Evolutionary conservation across 1,139 yeast genomes (phyloP).

Genomic region (Blastobotrys persicus): DNA sequence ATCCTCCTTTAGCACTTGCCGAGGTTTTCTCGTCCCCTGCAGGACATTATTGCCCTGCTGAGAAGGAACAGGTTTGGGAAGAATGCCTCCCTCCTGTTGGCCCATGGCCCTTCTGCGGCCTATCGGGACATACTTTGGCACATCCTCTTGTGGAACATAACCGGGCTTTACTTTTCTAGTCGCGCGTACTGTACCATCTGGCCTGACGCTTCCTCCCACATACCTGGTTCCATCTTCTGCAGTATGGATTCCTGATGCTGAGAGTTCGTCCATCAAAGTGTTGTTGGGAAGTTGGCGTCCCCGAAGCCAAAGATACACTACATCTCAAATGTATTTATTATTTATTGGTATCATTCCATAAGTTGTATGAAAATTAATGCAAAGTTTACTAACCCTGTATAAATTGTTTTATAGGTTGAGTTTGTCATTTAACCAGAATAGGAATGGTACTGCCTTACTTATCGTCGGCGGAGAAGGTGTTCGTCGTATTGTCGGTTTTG

Average conservation of each 20-base stretch:
- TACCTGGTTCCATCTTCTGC: slow-evolving; percentile 28
- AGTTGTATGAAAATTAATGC: too few relatives aligned
- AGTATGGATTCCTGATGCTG: slow-evolving; percentile 14
- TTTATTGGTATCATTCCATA: too few relatives aligned
- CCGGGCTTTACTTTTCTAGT: slow-evolving; percentile 41
- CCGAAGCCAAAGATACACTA: too few relatives aligned
- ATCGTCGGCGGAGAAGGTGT: background rate
- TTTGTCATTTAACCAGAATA: too few relatives aligned
- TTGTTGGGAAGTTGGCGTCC: too few relatives aligned
- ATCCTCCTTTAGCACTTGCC: background rate
- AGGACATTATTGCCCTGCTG: too few relatives aligned
- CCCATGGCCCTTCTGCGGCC: slow-evolving; percentile 7
- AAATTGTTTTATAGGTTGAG: too few relatives aligned
- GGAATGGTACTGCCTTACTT: too few relatives aligned
- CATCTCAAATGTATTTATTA: too few relatives aligned
- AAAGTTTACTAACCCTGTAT: too few relatives aligned
- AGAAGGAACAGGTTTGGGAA: background rate
- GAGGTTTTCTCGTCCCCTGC: too few relatives aligned
- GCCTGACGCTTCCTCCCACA: slow-evolving; percentile 36
- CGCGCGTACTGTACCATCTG: slow-evolving; percentile 43
- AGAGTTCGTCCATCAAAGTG: background rate
- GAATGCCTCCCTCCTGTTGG: background rate
- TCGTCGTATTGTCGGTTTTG: background rate
- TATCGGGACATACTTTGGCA: slow-evolving; percentile 34
- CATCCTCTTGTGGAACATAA: slow-evolving; percentile 40